Percentiles rank a stretch among this genome's conserved stretches.
These are phyloP conservation scores for Teunomyces lycoperdinae DNA, from an alignment of 805 yeast species.

Conservation along the genomic window DNA sequence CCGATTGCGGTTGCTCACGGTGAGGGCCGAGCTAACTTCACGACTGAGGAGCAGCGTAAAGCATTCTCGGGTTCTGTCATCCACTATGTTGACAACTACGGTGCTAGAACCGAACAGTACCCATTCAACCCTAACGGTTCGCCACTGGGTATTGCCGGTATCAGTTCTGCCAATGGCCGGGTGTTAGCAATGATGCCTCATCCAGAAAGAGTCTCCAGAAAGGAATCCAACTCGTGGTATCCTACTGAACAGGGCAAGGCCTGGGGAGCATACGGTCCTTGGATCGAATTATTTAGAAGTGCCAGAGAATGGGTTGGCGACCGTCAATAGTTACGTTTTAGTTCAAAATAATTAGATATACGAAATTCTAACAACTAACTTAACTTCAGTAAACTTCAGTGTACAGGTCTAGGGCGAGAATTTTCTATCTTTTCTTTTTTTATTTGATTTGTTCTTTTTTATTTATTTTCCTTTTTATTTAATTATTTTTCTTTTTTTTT, in stretches of 20 bases:
- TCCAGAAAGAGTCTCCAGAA: slow-evolving; percentile 90
- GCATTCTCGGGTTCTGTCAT: slow-evolving; percentile 58
- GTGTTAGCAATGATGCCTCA: slow-evolving; percentile 99
- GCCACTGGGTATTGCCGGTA: slow-evolving; percentile 89
- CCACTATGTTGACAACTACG: slow-evolving; percentile 88
- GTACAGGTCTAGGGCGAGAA: too few species aligned
- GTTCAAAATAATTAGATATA: neutral
- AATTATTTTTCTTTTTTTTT: neutral
- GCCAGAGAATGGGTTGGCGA: slow-evolving; percentile 91
- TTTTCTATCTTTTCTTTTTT: too few species aligned
- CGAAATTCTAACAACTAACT: neutral
- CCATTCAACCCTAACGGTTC: slow-evolving; percentile 98
- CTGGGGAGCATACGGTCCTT: slow-evolving; percentile 89
- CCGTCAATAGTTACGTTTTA: slow-evolving; percentile 13
- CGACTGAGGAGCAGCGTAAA: slow-evolving; percentile 37
- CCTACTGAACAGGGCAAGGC: slow-evolving; percentile 56
- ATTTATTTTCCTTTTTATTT: too few species aligned
- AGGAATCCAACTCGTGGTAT: slow-evolving; percentile 89
- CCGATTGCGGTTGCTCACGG: slow-evolving; percentile 99
- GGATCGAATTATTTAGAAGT: slow-evolving; percentile 89
- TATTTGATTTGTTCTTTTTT: too few species aligned
- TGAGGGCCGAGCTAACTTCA: slow-evolving; percentile 88
- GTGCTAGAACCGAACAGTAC: slow-evolving; percentile 73
- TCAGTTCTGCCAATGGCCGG: slow-evolving; percentile 86
- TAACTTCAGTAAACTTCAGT: too few species aligned